A percentile compares a stretch with the other conserved stretches of the same genome.
phyloP scores from a whole-genome alignment of 768 basidiomycete genomes.

The Tricholoma bakamatsutake region DNA sequence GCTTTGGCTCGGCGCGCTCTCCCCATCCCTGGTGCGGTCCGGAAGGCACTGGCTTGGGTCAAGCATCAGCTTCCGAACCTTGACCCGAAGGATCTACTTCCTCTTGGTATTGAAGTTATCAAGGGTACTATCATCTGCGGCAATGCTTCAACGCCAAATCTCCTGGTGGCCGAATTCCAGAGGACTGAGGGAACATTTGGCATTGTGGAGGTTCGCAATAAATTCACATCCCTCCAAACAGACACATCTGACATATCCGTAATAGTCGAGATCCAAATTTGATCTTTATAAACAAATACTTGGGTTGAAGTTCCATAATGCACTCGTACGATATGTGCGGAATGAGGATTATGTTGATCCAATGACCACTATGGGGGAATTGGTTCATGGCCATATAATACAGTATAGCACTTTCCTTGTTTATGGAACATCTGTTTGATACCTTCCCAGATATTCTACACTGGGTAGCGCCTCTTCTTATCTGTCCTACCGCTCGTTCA shows the following conservation, averaged over 20 bases:
- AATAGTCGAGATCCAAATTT: constrained; percentile 69
- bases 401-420: constrained; percentile 26
- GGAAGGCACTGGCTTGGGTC: constrained; percentile 44
- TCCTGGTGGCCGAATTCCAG: constrained; percentile 79
- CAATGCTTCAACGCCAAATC: constrained; percentile 76
- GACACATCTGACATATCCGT: not conserved
- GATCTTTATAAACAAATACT: constrained; percentile 83
- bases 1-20: constrained; percentile 23
- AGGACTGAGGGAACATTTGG: constrained; percentile 77
- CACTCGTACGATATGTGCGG: constrained; percentile 58
- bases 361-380: constrained; percentile 61
- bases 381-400: constrained; percentile 51
- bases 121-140: constrained; percentile 83
- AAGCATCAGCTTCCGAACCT: constrained; percentile 61
- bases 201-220: constrained; percentile 58
- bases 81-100: constrained; percentile 80
- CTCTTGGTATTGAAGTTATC: constrained; percentile 71
- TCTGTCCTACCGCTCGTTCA: constrained; percentile 33
- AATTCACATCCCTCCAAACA: not conserved
- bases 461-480: constrained; percentile 26
- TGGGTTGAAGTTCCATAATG: constrained; percentile 62
- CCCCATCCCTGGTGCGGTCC: constrained; percentile 31
- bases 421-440: constrained; percentile 1
- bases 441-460: constrained; percentile 24
- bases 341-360: constrained; percentile 71